Evolutionary conservation across 2,329 filamentous ascomycete species (phyloP).

Genomic region (Colletotrichum salicis): DNA sequence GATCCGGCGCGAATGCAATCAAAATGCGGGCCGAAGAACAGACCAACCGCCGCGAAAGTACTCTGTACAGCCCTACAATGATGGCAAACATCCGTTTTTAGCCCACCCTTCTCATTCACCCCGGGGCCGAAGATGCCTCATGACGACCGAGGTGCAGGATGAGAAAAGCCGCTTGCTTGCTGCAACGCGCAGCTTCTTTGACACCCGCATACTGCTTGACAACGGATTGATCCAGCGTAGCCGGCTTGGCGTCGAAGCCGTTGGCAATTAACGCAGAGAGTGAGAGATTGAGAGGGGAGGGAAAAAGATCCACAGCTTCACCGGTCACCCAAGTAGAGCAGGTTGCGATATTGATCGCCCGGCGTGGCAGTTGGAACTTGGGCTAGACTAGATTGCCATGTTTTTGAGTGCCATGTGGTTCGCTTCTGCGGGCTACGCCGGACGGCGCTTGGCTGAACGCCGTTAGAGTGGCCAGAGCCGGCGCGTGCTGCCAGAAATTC

Average conservation of each 20-base stretch:
- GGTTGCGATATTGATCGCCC: constrained; percentile 13
- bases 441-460: constrained; percentile 6
- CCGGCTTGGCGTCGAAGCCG: constrained; percentile 12
- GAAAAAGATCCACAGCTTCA: constrained; percentile 27
- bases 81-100: background rate
- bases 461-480: background rate
- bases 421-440: constrained; percentile 14
- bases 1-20: constrained; percentile 21
- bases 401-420: background rate
- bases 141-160: background rate
- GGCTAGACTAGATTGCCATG: constrained; percentile 10
- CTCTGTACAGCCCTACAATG: constrained; percentile 12
- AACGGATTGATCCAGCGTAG: background rate
- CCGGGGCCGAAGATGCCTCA: background rate
- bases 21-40: background rate
- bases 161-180: background rate
- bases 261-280: background rate
- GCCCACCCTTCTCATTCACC: background rate
- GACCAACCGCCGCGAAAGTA: background rate
- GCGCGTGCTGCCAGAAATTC: background rate
- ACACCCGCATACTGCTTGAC: constrained; percentile 5
- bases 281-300: background rate
- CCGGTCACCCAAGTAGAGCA: constrained; percentile 30
- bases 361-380: background rate
- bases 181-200: background rate